phyloP scores from a whole-genome alignment of 306 rosid genomes.

The Prunus dulcis region DNA sequence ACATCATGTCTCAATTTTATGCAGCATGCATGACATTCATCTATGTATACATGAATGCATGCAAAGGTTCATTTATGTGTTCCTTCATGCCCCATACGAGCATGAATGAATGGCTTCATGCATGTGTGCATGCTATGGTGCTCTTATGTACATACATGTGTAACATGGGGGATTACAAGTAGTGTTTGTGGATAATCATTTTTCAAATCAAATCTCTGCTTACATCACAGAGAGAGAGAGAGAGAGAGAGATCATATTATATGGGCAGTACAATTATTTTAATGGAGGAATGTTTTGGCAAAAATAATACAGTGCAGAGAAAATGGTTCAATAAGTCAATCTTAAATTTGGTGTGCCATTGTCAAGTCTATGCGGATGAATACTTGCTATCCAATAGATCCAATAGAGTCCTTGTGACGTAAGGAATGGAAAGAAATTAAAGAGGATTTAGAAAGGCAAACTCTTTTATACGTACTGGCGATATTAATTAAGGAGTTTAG shows the following conservation, averaged over 20 bases:
- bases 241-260: constrained; percentile 38
- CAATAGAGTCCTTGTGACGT: constrained; percentile 21
- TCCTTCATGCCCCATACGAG: neutral
- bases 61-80: neutral
- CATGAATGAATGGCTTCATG: constrained; percentile 24
- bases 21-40: constrained; percentile 26
- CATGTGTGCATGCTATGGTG: constrained; percentile 27
- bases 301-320: constrained; percentile 33
- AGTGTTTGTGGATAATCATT: constrained; percentile 70
- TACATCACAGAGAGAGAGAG: constrained; percentile 37
- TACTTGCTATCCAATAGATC: constrained; percentile 9
- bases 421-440: constrained; percentile 18
- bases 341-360: constrained; percentile 36
- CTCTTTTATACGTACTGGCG: constrained; percentile 1
- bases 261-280: constrained; percentile 55
- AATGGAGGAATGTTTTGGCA: constrained; percentile 43
- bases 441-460: constrained; percentile 12
- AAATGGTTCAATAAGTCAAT: constrained; percentile 45
- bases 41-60: neutral
- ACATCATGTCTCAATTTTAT: constrained; percentile 26
- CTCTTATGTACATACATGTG: constrained; percentile 12
- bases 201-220: constrained; percentile 48
- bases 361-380: constrained; percentile 26
- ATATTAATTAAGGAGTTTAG: constrained; percentile 29
- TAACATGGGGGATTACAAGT: constrained; percentile 35